Conservation (phyloP, 2,329 filamentous ascomycete species). For the Phyllosticta capitalensis region DNA sequence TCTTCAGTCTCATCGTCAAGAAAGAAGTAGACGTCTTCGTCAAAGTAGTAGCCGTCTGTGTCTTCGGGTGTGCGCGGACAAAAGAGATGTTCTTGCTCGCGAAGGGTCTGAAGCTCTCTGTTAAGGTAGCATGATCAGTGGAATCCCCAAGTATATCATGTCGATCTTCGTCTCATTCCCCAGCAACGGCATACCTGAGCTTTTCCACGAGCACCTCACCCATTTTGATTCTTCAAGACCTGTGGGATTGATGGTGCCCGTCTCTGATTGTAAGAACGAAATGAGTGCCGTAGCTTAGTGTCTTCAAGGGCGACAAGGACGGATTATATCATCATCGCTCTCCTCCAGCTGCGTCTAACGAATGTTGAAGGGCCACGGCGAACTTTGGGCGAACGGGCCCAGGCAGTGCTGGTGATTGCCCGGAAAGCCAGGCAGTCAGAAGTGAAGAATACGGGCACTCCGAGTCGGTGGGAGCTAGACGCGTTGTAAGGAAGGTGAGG, state of each 20-base stretch:
- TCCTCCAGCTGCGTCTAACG: background rate
- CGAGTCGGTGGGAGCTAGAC: background rate
- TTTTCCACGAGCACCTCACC: slow-evolving; percentile 8
- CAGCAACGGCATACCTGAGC: slow-evolving; percentile 4
- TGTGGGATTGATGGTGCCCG: background rate
- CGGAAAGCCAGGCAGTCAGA: background rate
- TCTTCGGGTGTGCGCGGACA: slow-evolving; percentile 33
- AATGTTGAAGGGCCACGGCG: background rate
- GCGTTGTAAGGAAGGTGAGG: background rate
- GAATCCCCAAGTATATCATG: background rate
- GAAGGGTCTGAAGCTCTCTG: slow-evolving; percentile 29
- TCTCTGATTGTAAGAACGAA: background rate
- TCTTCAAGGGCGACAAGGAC: background rate
- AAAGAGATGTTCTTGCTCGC: slow-evolving; percentile 37
- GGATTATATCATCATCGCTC: background rate
- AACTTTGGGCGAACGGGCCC: background rate
- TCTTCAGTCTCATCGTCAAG: slow-evolving; percentile 21
- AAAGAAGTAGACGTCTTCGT: slow-evolving; percentile 33
- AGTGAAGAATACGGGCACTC: background rate
- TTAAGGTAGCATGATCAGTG: background rate
- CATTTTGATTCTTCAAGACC: background rate
- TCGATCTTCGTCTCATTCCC: background rate
- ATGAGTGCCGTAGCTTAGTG: background rate
- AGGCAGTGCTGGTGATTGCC: background rate
- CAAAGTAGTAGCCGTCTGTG: slow-evolving; percentile 30